Base-by-base conservation (phyloP, 306 rosid genomes). In the Cucurbita maxima region DNA sequence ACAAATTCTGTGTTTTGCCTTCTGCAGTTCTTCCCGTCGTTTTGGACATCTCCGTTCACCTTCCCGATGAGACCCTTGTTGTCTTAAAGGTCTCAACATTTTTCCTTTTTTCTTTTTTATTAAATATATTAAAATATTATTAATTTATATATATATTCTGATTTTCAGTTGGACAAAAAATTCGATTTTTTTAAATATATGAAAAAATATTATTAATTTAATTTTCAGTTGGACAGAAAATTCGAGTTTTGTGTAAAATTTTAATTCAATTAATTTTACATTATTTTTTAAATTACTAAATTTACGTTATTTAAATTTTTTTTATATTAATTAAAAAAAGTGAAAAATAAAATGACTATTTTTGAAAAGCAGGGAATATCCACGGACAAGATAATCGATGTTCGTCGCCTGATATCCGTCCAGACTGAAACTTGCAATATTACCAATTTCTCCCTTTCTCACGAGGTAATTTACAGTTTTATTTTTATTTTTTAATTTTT, bases 1-100 rank as follows among this genome's bases (percentile, higher is more conserved):
- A 12, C 5, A 0, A 12, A 6, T 14, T 50, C 15, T 51, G 11
- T 19, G 8, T 47, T 47, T 47, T 47, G 10, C 12, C 3, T 15
- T 34, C 19, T 83, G 88, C 92, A 93, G 98, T 88, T 85, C 98
- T 93, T 80, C 98, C 98, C 0, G 90, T 87, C 67, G 92, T 87
- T 43, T 76, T 88, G 82, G 98, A 93, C 47, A 79, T 93, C 86
- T 85, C 92, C 43, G 84, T 93, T 83, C 85, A 83, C 84, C 97
- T 93, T 78, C 88, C 88, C 0, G 94, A 93, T 74, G 97, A 87
- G 74, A 84, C 95, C 76, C 80, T 53, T 75, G 86, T 92, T 52
- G 47, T 85, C 89, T 84, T 93, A 66, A 90, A 90, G 98, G 98
- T 93, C 60, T 10, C 19, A 53, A 81, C 14, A 67, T 2, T 8